Base-by-base conservation (phyloP, 2,329 filamentous ascomycete genomes). In the Fusarium austroafricanum region DNA sequence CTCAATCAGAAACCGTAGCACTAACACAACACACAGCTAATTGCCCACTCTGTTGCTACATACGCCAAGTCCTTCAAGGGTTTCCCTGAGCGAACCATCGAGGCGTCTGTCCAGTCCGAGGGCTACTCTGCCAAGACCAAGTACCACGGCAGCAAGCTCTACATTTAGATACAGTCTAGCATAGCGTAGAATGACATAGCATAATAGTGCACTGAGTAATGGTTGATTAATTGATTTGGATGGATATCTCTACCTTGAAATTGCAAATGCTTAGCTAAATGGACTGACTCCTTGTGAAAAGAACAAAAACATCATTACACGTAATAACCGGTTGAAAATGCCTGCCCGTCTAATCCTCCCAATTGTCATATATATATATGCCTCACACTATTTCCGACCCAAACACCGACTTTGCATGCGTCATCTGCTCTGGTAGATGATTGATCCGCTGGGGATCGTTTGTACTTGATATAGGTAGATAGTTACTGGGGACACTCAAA, bases 11-110 rank as follows among this genome's bases (percentile, higher is more conserved):
- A 11, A 37, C 37, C 17, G 33, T 47, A 20, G 29, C 20, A 50
- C 72, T 76, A 53, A 76, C 60, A 61, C 18, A 31, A 29, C 47
- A 29, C 47, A 5, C 54, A 87, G 85, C 80, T 89, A 35, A 90
- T 94, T 68, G 90, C 91, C 4, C 89, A 92, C 77, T 89, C 89
- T 2, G 87, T 92, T n/a, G 91, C 90, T 2, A 90, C 87, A 1
- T 93, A 88, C 71, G 90, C 90, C 12, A 75, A 80, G 5, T 90
- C 88, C 1, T 89, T 92, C 67, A 81, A 90, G 6, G 87, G 84
- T 11, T 90, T 92, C 78, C 90, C 90, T 1, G 76, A 88, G 77
- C 81, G 88, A 26, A 77, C 76, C 2, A 69, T 75, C 2, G 72
- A 77, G 11, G 68, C 77, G 2, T 65, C 67, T 49, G 65, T 72